These are phyloP conservation scores for Tylopilus subfusipes DNA, from an alignment of 768 basidiomycete genomes.

Conservation along the genomic window DNA sequence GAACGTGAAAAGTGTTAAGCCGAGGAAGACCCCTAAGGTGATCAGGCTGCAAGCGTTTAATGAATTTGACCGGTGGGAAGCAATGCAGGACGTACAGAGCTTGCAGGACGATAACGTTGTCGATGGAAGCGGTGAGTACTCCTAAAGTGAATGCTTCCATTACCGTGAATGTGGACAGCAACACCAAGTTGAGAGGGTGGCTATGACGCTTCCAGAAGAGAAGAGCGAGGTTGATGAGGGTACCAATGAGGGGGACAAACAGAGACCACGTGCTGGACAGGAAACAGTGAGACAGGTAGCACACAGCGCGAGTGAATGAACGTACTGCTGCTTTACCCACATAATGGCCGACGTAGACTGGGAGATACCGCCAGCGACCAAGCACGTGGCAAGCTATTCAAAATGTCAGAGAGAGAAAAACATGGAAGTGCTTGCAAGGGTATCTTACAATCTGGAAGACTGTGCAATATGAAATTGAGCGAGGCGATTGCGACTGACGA, in stretches of 20 bases:
- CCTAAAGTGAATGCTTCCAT: slow-evolving; percentile 92
- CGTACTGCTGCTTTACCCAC: slow-evolving; percentile 74
- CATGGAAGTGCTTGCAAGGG: not conserved
- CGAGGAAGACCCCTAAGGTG: slow-evolving; percentile 89
- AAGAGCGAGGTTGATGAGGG: slow-evolving; percentile 72
- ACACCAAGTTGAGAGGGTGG: slow-evolving; percentile 81
- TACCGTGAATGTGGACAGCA: slow-evolving; percentile 83
- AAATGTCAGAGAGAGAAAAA: slow-evolving; percentile 4
- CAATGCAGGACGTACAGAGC: slow-evolving; percentile 57
- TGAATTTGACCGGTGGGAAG: not conserved
- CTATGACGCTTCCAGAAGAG: slow-evolving; percentile 93
- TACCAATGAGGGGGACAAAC: slow-evolving; percentile 74
- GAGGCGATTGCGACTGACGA: not conserved
- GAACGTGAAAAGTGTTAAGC: slow-evolving; percentile 90
- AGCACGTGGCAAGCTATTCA: slow-evolving; percentile 62
- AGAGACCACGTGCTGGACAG: slow-evolving; percentile 67
- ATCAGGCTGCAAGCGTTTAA: slow-evolving; percentile 54
- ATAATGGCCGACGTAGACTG: slow-evolving; percentile 53
- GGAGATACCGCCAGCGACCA: slow-evolving; percentile 72
- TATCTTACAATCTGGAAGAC: slow-evolving; percentile 68
- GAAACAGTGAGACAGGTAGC: not conserved
- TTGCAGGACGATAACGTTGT: slow-evolving; percentile 74
- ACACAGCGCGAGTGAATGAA: slow-evolving; percentile 9
- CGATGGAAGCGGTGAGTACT: slow-evolving; percentile 73
- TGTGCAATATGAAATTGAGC: slow-evolving; percentile 27